phyloP scores from a whole-genome alignment of 2,329 filamentous ascomycete species.

The Passalora sequoiae region DNA sequence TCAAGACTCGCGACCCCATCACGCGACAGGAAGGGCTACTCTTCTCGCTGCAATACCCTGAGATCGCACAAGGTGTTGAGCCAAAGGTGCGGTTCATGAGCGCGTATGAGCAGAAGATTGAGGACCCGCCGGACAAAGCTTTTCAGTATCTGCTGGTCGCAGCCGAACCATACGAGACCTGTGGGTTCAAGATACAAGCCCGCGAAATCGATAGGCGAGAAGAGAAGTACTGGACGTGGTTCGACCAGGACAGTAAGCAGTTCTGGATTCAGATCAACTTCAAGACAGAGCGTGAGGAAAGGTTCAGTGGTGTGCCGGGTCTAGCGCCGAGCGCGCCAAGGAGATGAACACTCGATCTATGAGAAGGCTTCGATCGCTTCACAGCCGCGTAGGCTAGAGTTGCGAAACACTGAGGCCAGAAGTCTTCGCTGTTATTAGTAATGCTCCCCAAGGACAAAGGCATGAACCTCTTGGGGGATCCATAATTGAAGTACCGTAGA shows the following conservation, averaged over 20 bases:
- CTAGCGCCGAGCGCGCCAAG: conserved; percentile 48
- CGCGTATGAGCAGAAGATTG: conserved; percentile 90
- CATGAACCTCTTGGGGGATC: no score
- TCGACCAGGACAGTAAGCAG: conserved; percentile 91
- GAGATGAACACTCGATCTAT: no score
- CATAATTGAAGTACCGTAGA: no score
- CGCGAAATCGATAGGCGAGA: conserved; percentile 86
- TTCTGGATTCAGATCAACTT: conserved; percentile 98
- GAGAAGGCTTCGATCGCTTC: no score
- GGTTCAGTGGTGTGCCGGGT: conserved; percentile 65
- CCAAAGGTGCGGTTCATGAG: conserved; percentile 96
- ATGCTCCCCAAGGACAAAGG: no score
- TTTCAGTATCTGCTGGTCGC: conserved; percentile 94
- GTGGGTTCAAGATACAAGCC: conserved; percentile 91
- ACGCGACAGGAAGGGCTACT: conserved; percentile 83
- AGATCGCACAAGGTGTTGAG: conserved; percentile 68
- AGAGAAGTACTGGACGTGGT: conserved; percentile 87
- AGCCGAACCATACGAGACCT: conserved; percentile 96
- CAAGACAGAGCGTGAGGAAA: conserved; percentile 94
- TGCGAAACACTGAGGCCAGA: no score
- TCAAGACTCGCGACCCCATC: conserved; percentile 84
- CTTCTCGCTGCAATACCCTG: conserved; percentile 95
- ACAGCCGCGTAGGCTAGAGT: no score
- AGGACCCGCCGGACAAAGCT: conserved; percentile 83
- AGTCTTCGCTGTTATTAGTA: no score